Evolutionary conservation across 495 filamentous ascomycete genomes (phyloP), one percentile per base, ranked within the genome.

Genomic region (Aspergillus sclerotiicarbonarius): DNA sequence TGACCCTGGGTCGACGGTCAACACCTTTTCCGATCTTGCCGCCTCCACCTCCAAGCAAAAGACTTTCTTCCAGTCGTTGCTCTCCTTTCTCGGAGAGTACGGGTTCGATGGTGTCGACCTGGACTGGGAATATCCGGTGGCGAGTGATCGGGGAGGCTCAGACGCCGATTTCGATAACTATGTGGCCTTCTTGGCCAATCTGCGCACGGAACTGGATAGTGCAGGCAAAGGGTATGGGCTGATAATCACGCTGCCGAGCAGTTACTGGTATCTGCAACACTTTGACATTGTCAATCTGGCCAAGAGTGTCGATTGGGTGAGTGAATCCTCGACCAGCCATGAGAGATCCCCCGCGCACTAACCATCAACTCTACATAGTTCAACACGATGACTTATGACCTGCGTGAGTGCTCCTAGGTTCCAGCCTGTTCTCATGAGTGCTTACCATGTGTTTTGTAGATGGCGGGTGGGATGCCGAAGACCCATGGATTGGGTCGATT

Each of bases 21-120:
- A 43, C 3, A 66, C 73, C 2, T 80, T 71, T 58, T 61, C 65
- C 0, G 73, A 78, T 62, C 58, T 70, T 4, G 59, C 66, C 5
- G 58, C 41, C 4, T 67, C 66, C 1, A 8, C 50, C 0, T 46
- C 18, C 0, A 71, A 70, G 13, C 76, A 76, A 10, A 19, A 58
- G 4, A 58, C 20, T 2, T 85, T 86, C 57, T 67, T 80, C 31
- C 41, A 48, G 0, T 71, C 69, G 4, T 51, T 84, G 3, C 37
- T 77, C 3, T 32, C 15, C 0, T 85, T 84, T 53, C 71, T 85
- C 68, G 0, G 31, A 0, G 58, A 52, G 7, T 76, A 80, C 46
- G 74, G 63, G 13, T 82, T 84, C 54, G 77, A 85, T 53, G 83
- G 83, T 2, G 73, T 83, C 2, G 82, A 85, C 57, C 55, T 84